These are phyloP conservation scores for Aspergillus carlsbadensis DNA, from an alignment of 495 filamentous ascomycete genomes.

Conservation along the genomic window DNA sequence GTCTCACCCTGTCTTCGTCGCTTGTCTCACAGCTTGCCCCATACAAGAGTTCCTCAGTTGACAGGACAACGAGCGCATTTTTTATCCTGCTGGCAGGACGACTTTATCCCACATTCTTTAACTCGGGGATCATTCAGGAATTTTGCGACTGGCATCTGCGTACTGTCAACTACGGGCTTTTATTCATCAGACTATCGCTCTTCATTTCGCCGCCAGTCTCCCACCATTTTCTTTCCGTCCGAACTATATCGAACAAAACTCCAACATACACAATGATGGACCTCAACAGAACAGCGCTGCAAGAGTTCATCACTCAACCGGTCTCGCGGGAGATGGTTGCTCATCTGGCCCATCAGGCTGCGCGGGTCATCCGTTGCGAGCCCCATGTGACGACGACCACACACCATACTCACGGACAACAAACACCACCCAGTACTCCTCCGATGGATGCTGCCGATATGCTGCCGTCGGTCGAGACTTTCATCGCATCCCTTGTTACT, in stretches of 20 bases:
- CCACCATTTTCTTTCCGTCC: conserved; percentile 3
- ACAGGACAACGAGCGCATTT: conserved; percentile 43
- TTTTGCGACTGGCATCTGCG: conserved; percentile 3
- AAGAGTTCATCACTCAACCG: conserved; percentile 80
- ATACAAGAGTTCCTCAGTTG: conserved; percentile 34
- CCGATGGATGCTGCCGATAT: conserved; percentile 51
- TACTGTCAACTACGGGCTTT: background rate
- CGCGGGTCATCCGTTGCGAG: conserved; percentile 90
- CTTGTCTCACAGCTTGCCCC: conserved; percentile 33
- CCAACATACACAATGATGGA: conserved; percentile 20
- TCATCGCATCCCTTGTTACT: conserved; percentile 87
- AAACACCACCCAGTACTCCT: conserved; percentile 66
- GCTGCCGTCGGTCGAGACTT: conserved; percentile 79
- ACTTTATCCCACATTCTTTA: conserved; percentile 25
- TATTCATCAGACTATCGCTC: conserved; percentile 13
- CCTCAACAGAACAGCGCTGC: conserved; percentile 78
- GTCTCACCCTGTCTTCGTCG: conserved; percentile 18
- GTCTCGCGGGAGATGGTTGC: conserved; percentile 83
- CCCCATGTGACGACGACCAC: conserved; percentile 35
- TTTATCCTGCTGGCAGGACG: conserved; percentile 46
- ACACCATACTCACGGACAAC: conserved; percentile 50
- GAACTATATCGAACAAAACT: background rate
- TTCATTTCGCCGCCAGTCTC: conserved; percentile 7
- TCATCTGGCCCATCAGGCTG: conserved; percentile 79
- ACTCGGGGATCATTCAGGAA: conserved; percentile 23